Conservation (phyloP, 495 filamentous ascomycete species). For the Aspergillus heteromorphus region DNA sequence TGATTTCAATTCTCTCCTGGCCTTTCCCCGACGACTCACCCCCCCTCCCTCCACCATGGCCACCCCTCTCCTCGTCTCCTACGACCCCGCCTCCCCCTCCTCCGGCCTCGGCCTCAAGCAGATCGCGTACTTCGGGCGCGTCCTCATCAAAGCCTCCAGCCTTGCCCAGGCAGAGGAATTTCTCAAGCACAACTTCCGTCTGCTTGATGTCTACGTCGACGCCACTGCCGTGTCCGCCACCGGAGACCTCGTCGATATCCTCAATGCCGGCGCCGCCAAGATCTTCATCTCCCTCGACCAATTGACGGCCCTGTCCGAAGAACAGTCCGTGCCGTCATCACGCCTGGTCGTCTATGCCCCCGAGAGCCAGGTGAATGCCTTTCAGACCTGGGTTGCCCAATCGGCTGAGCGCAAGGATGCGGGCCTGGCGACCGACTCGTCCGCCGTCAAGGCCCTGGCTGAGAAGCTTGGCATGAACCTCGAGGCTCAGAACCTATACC, state of each 20-base stretch:
- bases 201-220: constrained; percentile 69
- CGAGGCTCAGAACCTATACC: constrained; percentile 34
- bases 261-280: constrained; percentile 82
- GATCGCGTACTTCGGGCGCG: constrained; percentile 71
- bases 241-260: constrained; percentile 69
- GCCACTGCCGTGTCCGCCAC: constrained; percentile 60
- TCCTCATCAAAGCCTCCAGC: constrained; percentile 62
- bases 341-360: constrained; percentile 49
- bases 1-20: background rate
- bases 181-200: constrained; percentile 59
- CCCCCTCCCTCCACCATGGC: constrained; percentile 33
- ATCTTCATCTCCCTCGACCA: constrained; percentile 74
- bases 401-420: constrained; percentile 47
- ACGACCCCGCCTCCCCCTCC: constrained; percentile 37
- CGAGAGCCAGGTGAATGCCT: constrained; percentile 28
- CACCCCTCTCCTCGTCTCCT: constrained; percentile 43
- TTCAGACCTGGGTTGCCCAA: constrained; percentile 37
- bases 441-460: constrained; percentile 46
- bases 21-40: background rate
- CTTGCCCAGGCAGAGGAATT: constrained; percentile 60
- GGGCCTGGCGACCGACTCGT: constrained; percentile 45
- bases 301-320: constrained; percentile 45
- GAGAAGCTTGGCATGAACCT: constrained; percentile 35
- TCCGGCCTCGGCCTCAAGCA: constrained; percentile 59
- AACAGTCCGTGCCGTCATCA: constrained; percentile 52